Evolutionary conservation across 1,284 basidiomycete genomes (phyloP).

Genomic region (Coniferiporia weirii): DNA sequence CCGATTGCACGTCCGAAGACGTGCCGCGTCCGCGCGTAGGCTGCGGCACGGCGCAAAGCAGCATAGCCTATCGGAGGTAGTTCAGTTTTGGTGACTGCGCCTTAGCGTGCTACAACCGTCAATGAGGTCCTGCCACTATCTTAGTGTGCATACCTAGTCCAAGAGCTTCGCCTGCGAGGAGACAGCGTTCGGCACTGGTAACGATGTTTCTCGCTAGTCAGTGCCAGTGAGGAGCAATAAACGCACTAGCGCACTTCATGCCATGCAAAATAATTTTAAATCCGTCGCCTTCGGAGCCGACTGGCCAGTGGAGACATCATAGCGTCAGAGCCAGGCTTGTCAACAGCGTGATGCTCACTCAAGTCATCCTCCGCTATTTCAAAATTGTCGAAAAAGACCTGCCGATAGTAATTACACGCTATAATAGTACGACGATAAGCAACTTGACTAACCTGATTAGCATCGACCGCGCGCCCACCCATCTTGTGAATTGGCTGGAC

Average conservation of each 20-base stretch:
- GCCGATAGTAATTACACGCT: neutral
- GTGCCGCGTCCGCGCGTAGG: constrained; percentile 25
- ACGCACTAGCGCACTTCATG: constrained; percentile 18
- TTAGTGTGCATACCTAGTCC: constrained; percentile 22
- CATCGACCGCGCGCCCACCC: constrained; percentile 33
- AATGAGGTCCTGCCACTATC: neutral
- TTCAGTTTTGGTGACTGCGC: neutral
- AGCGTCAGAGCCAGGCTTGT: neutral
- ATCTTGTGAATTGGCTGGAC: constrained; percentile 31
- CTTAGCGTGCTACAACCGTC: neutral
- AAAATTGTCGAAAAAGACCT: constrained; percentile 32
- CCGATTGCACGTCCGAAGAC: constrained; percentile 29
- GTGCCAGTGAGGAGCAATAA: neutral
- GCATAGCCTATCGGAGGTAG: constrained; percentile 16
- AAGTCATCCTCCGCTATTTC: constrained; percentile 25
- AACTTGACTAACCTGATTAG: constrained; percentile 24
- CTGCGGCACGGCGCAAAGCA: constrained; percentile 20
- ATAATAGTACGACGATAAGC: neutral
- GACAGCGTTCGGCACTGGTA: constrained; percentile 34
- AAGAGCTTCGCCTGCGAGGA: constrained; percentile 36
- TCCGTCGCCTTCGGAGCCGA: constrained; percentile 33
- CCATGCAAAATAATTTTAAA: constrained; percentile 31
- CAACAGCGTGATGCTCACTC: constrained; percentile 4
- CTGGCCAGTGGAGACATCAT: neutral
- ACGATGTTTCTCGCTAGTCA: constrained; percentile 21